A percentile compares a stretch with the other conserved stretches of the same genome.
Evolutionary conservation across 805 yeast species (phyloP).

Genomic region (Candida stauntonica): DNA sequence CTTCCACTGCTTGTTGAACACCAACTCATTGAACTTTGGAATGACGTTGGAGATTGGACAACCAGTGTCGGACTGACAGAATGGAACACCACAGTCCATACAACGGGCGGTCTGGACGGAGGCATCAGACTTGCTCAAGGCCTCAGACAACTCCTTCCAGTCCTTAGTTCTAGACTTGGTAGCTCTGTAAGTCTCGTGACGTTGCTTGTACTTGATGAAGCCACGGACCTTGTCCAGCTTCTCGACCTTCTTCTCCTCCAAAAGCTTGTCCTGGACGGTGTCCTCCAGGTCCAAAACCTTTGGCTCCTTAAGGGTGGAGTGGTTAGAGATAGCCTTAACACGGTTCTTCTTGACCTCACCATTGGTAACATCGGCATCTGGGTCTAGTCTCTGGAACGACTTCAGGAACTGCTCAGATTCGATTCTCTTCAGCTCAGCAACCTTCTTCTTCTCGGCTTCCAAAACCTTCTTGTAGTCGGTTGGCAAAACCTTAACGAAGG

Average conservation of each 20-base stretch:
- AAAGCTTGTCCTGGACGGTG: constrained; percentile 64
- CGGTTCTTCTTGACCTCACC: constrained; percentile 62
- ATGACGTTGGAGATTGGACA: constrained; percentile 96
- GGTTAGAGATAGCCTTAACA: constrained; percentile 25
- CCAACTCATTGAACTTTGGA: constrained; percentile 97
- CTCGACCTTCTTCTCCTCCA: constrained; percentile 59
- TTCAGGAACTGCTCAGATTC: constrained; percentile 64
- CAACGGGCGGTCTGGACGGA: constrained; percentile 93
- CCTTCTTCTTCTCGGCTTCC: constrained; percentile 66
- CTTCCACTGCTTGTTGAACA: constrained; percentile 90
- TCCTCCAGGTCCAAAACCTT: constrained; percentile 87
- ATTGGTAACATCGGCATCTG: constrained; percentile 81
- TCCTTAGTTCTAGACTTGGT: constrained; percentile 75
- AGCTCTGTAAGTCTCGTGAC: constrained; percentile 80
- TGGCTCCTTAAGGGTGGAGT: constrained; percentile 56
- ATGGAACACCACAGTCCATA: constrained; percentile 99
- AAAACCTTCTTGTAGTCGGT: constrained; percentile 86
- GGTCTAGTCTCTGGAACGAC: constrained; percentile 68
- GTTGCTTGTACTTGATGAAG: constrained; percentile 88
- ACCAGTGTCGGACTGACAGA: constrained; percentile 97
- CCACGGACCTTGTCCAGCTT: constrained; percentile 81
- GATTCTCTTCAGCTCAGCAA: constrained; percentile 50
- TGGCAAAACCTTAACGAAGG: constrained; percentile 92
- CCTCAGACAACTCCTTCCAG: constrained; percentile 85
- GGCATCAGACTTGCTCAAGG: constrained; percentile 82